A percentile compares a stretch with the other conserved stretches of the same genome.
These are phyloP conservation scores for Komagataea norvegica DNA, from an alignment of 1,139 yeast genomes.

Conservation along the genomic window DNA sequence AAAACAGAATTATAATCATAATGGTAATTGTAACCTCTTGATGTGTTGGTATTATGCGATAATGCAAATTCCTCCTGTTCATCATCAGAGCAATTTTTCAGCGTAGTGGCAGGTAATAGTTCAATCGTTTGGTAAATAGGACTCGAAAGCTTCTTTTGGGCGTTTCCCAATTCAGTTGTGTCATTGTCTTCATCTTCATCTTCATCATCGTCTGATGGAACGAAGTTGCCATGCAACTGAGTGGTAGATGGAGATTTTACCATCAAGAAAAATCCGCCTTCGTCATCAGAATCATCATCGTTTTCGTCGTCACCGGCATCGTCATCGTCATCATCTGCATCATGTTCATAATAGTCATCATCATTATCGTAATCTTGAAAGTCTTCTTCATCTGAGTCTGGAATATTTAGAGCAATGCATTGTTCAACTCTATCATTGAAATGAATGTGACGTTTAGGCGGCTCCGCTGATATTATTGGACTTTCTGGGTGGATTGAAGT, in stretches of 20 bases:
- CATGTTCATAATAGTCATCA: constrained; percentile 21
- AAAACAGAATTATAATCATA: constrained; percentile 88
- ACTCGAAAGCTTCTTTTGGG: constrained; percentile 21
- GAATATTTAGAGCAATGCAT: constrained; percentile 56
- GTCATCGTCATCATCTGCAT: constrained; percentile 28
- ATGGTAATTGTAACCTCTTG: constrained; percentile 76
- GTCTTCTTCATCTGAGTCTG: constrained; percentile 67
- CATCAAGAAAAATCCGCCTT: constrained; percentile 65
- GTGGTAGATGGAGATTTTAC: constrained; percentile 45
- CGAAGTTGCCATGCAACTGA: constrained; percentile 19
- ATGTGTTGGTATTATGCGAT: constrained; percentile 70
- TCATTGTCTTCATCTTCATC: neutral
- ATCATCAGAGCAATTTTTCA: constrained; percentile 75
- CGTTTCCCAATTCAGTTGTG: neutral
- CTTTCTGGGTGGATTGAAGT: neutral
- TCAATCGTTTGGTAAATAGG: constrained; percentile 69
- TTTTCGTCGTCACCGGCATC: constrained; percentile 26
- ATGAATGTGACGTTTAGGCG: constrained; percentile 36
- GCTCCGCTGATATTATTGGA: constrained; percentile 28
- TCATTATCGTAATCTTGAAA: constrained; percentile 67
- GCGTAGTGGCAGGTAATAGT: constrained; percentile 72
- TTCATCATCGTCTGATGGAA: constrained; percentile 8
- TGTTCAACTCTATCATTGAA: constrained; percentile 92
- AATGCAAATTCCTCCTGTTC: constrained; percentile 63
- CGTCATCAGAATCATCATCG: constrained; percentile 46